phyloP scores from a whole-genome alignment of 2,329 filamentous ascomycete genomes.

The Harringtonia lauricola region DNA sequence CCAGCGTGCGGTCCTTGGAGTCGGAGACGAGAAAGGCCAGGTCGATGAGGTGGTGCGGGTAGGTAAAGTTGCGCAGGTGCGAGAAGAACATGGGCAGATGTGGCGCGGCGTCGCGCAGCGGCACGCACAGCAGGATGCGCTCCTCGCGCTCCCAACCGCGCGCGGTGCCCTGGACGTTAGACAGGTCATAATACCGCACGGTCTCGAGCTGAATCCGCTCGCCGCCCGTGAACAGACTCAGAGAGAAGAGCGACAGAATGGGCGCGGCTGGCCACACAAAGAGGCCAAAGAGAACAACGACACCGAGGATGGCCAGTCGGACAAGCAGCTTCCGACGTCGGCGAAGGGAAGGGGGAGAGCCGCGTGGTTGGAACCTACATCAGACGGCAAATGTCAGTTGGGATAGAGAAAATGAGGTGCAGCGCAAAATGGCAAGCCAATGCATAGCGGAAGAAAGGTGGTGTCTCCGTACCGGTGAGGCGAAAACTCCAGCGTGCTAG shows the following conservation, averaged over 20 bases:
- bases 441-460: too few species aligned
- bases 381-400: background rate
- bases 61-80: conserved; percentile 93
- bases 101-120: conserved; percentile 80
- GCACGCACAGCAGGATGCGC: conserved; percentile 87
- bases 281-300: conserved; percentile 55
- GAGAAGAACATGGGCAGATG: conserved; percentile 98
- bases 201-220: conserved; percentile 80
- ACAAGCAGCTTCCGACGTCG: conserved; percentile 63
- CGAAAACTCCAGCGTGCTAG: conserved; percentile 72
- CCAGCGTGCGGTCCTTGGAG: conserved; percentile 83
- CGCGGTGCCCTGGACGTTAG: conserved; percentile 80
- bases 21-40: conserved; percentile 95
- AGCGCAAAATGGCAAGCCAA: conserved; percentile 3
- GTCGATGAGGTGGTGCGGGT: conserved; percentile 93
- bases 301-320: conserved; percentile 49
- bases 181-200: conserved; percentile 92
- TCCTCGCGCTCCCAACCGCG: conserved; percentile 95
- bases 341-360: conserved; percentile 58
- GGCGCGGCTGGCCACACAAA: conserved; percentile 63
- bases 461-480: conserved; percentile 83
- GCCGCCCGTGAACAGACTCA: conserved; percentile 57
- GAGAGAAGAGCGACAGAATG: conserved; percentile 49
- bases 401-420: background rate
- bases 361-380: conserved; percentile 77